Conservation (phyloP, 495 filamentous ascomycete genomes). For the Lichenothelia convexa region DNA sequence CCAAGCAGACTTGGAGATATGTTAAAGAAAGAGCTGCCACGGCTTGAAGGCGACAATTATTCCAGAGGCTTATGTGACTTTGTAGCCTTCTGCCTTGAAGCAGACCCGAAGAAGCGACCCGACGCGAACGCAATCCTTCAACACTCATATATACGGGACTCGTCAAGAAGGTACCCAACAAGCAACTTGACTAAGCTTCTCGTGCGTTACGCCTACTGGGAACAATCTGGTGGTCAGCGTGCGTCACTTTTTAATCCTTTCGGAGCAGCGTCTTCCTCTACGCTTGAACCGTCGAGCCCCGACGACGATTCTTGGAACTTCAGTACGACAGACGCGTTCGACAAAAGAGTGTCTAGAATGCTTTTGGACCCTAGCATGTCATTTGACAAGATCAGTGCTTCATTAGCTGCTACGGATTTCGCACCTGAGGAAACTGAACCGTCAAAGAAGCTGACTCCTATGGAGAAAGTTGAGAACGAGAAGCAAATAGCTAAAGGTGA, state of each 20-base stretch:
- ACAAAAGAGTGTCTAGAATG: slow-evolving; percentile 29
- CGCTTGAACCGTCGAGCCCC: slow-evolving; percentile 18
- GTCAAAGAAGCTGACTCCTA: slow-evolving; percentile 6
- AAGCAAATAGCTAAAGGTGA: slow-evolving; percentile 13
- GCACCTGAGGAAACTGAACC: too few relatives aligned
- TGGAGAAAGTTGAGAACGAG: slow-evolving; percentile 12
- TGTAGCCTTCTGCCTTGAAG: slow-evolving; percentile 61
- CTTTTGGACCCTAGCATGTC: too few relatives aligned
- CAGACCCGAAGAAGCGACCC: slow-evolving; percentile 56
- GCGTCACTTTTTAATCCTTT: slow-evolving; percentile 62
- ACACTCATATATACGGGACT: slow-evolving; percentile 44
- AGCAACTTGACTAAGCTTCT: slow-evolving; percentile 52
- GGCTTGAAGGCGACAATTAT: slow-evolving; percentile 60
- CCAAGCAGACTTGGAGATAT: slow-evolving; percentile 5
- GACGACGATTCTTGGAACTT: slow-evolving; percentile 79
- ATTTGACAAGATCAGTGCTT: too few relatives aligned
- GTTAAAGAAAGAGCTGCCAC: slow-evolving; percentile 30
- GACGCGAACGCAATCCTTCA: slow-evolving; percentile 45
- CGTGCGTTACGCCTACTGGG: slow-evolving; percentile 69
- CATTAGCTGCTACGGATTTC: too few relatives aligned
- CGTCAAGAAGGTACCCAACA: slow-evolving; percentile 45
- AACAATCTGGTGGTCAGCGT: slow-evolving; percentile 62
- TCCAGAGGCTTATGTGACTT: slow-evolving; percentile 58
- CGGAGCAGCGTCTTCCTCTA: slow-evolving; percentile 50
- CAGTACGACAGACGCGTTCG: slow-evolving; percentile 70